These are phyloP conservation scores for Fusarium foetens DNA, from an alignment of 2,329 filamentous ascomycete species.

Conservation along the genomic window DNA sequence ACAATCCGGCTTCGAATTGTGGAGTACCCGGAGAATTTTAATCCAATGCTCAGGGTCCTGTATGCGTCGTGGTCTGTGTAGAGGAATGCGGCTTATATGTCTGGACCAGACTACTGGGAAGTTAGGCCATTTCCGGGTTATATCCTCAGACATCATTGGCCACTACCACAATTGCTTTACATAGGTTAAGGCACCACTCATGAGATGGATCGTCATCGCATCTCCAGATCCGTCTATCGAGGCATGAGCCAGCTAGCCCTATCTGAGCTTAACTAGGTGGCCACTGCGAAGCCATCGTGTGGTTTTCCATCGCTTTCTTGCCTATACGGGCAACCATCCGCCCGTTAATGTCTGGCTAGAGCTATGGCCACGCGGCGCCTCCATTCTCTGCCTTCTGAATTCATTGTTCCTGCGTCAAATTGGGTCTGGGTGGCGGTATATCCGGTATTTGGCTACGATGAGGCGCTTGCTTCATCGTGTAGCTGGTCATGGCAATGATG, in stretches of 20 bases:
- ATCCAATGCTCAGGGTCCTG: not conserved
- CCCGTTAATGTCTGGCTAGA: not conserved
- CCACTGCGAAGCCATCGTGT: not conserved
- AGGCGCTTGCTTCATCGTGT: not conserved
- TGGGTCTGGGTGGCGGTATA: conserved; percentile 4
- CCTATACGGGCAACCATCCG: not conserved
- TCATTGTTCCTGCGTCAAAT: conserved; percentile 16
- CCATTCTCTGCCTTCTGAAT: not conserved
- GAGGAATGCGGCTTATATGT: conserved; percentile 25
- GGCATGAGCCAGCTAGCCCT: not conserved
- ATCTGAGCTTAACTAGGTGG: not conserved
- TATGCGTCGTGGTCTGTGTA: not conserved
- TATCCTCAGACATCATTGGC: not conserved
- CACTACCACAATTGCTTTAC: not conserved
- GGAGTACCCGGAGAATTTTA: not conserved
- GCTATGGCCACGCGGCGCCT: not conserved
- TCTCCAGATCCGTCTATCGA: not conserved
- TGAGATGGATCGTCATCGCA: not conserved
- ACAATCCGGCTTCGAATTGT: not conserved
- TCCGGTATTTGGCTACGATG: conserved; percentile 5
- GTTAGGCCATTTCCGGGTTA: conserved; percentile 21
- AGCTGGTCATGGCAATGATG: conserved; percentile 1
- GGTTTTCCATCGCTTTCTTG: not conserved
- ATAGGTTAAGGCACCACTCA: not conserved
- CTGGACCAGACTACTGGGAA: conserved; percentile 1